These are phyloP conservation scores for Sonneratia caseolaris DNA, from an alignment of 345 rosid genomes.

Conservation along the genomic window DNA sequence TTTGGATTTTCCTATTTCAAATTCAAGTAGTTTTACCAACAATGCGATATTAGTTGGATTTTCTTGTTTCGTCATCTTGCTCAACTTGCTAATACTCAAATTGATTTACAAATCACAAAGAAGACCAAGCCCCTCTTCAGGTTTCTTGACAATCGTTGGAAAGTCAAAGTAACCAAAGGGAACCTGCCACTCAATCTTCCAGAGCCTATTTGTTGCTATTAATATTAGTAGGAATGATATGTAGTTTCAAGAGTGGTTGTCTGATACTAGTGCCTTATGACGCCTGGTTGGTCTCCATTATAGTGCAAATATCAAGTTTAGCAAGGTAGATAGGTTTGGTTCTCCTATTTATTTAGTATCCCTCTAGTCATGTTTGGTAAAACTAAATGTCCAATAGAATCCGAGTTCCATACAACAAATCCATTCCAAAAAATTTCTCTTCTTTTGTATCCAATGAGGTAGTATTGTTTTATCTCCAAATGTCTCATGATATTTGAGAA, in stretches of 20 bases:
- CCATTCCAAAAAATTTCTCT: background rate
- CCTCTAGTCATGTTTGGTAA: too few relatives aligned
- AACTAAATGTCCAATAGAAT: too few relatives aligned
- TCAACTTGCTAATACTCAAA: too few relatives aligned
- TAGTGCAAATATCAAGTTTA: conserved; percentile 62
- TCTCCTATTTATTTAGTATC: background rate
- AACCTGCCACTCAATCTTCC: conserved; percentile 92
- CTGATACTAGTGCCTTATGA: conserved; percentile 78
- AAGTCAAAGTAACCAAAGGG: conserved; percentile 77
- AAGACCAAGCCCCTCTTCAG: conserved; percentile 78
- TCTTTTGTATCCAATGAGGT: background rate
- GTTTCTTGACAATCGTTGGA: conserved; percentile 62
- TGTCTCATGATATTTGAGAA: too few relatives aligned
- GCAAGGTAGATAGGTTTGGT: conserved; percentile 58
- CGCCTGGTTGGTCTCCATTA: conserved; percentile 67
- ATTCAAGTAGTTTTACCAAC: background rate
- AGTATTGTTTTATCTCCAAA: too few relatives aligned
- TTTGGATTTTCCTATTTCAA: background rate
- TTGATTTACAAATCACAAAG: conserved; percentile 39
- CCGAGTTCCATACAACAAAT: background rate
- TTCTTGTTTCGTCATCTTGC: background rate
- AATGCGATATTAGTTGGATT: background rate
- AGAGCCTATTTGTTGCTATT: conserved; percentile 75
- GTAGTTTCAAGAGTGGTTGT: conserved; percentile 74
- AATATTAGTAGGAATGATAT: conserved; percentile 85